phyloP scores from a whole-genome alignment of 352 stramenopile species.

The Peronospora farinosa region DNA sequence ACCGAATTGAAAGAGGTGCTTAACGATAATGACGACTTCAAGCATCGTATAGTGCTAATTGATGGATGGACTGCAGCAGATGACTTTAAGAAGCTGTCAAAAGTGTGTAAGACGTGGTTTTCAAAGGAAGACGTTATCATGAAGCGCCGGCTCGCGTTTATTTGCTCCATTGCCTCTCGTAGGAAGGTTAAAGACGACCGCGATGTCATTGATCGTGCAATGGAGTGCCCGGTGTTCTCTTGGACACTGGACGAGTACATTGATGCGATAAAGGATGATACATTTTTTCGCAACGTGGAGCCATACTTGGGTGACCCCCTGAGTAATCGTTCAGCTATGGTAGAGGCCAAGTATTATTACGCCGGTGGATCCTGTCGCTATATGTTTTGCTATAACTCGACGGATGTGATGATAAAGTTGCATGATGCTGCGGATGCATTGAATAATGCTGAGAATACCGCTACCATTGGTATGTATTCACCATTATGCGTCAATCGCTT shows the following conservation, averaged over 20 bases:
- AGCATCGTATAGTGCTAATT: constrained; percentile 10
- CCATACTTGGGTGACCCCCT: too few relatives aligned
- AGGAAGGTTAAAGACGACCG: not conserved
- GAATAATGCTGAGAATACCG: too few relatives aligned
- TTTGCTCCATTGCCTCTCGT: not conserved
- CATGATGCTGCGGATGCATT: too few relatives aligned
- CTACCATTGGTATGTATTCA: too few relatives aligned
- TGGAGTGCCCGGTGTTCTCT: constrained; percentile 6
- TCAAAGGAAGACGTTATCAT: not conserved
- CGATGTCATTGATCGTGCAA: not conserved
- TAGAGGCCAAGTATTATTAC: too few relatives aligned
- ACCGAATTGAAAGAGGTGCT: too few relatives aligned
- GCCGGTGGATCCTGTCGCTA: too few relatives aligned
- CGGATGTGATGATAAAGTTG: too few relatives aligned
- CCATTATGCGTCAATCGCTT: too few relatives aligned
- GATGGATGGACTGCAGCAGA: constrained; percentile 6
- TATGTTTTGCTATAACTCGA: too few relatives aligned
- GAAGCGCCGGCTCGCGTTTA: constrained; percentile 2
- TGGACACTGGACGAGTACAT: constrained; percentile 15
- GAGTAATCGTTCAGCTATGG: too few relatives aligned
- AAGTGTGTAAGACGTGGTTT: constrained; percentile 2
- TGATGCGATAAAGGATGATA: constrained; percentile 5
- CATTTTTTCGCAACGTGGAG: too few relatives aligned
- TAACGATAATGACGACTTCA: not conserved
- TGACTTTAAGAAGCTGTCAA: not conserved